Conservation (phyloP, 331 rosid species). For the Pyracantha coccinea region DNA sequence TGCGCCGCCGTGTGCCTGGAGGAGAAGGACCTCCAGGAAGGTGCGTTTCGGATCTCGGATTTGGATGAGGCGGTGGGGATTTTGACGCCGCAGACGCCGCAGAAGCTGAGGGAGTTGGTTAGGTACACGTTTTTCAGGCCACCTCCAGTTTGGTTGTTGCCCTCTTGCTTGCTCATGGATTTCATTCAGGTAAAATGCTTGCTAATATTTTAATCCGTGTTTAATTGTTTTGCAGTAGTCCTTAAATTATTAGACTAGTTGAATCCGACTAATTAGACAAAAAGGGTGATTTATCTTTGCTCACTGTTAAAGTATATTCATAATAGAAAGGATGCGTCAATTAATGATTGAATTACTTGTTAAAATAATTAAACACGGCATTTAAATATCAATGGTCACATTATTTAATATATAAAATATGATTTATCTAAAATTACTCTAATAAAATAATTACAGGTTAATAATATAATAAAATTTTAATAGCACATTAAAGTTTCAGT, state of each 20-base stretch:
- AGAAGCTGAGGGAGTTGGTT: constrained; percentile 34
- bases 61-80: constrained; percentile 57
- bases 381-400: too few relatives aligned
- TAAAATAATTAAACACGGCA: too few relatives aligned
- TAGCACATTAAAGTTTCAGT: too few relatives aligned
- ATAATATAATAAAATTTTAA: too few relatives aligned
- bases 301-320: too few relatives aligned
- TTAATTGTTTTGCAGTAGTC: not conserved
- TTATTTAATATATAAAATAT: too few relatives aligned
- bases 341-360: too few relatives aligned
- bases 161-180: constrained; percentile 60
- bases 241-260: too few relatives aligned
- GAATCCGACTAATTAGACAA: too few relatives aligned
- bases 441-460: too few relatives aligned
- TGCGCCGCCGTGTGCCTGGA: constrained; percentile 68
- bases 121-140: constrained; percentile 33
- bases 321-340: rapidly evolving
- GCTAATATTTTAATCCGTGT: not conserved
- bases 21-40: constrained; percentile 60
- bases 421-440: too few relatives aligned
- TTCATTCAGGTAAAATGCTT: constrained; percentile 39
- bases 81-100: constrained; percentile 57
- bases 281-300: too few relatives aligned
- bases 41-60: constrained; percentile 40
- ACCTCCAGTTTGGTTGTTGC: constrained; percentile 26